A percentile compares a stretch with the other conserved stretches of the same genome.
Evolutionary conservation across 305 asterid species (phyloP).

Genomic region (Fraxinus angustifolia): DNA sequence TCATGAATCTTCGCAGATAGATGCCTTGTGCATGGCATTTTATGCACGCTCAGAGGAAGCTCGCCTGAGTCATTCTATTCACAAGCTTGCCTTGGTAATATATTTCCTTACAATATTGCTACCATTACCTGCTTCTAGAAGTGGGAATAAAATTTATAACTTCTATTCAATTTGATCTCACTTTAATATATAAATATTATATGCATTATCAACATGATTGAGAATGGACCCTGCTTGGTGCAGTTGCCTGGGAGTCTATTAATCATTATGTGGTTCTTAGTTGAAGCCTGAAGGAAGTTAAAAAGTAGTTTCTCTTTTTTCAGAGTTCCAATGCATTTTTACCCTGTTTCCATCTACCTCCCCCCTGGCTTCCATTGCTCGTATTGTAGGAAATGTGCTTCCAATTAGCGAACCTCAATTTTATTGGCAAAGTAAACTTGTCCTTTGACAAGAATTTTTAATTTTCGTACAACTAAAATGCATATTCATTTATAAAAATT

Average conservation of each 20-base stretch:
- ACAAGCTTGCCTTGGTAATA: slow-evolving; percentile 90
- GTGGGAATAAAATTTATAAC: slow-evolving; percentile 9
- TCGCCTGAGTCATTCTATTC: slow-evolving; percentile 92
- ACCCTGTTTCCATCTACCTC: neutral
- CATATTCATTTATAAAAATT: neutral
- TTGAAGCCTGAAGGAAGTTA: neutral
- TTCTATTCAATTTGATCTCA: neutral
- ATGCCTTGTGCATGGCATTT: slow-evolving; percentile 98
- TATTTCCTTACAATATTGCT: slow-evolving; percentile 21
- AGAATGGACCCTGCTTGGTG: slow-evolving; percentile 11
- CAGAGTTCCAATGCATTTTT: neutral
- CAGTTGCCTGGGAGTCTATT: neutral
- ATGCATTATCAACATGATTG: neutral
- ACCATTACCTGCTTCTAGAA: slow-evolving; percentile 18
- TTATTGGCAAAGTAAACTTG: neutral
- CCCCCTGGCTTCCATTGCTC: neutral
- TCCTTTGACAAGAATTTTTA: neutral
- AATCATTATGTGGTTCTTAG: slow-evolving; percentile 1
- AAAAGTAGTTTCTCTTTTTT: neutral
- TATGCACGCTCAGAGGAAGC: slow-evolving; percentile 97
- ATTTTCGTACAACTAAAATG: neutral
- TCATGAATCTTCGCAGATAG: slow-evolving; percentile 50
- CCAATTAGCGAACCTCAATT: neutral
- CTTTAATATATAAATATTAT: neutral
- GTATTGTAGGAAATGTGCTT: neutral